A percentile compares a stretch with the other conserved stretches of the same genome.
Conservation (phyloP, 1,139 yeast genomes). For the Zygoascus meyerae region DNA sequence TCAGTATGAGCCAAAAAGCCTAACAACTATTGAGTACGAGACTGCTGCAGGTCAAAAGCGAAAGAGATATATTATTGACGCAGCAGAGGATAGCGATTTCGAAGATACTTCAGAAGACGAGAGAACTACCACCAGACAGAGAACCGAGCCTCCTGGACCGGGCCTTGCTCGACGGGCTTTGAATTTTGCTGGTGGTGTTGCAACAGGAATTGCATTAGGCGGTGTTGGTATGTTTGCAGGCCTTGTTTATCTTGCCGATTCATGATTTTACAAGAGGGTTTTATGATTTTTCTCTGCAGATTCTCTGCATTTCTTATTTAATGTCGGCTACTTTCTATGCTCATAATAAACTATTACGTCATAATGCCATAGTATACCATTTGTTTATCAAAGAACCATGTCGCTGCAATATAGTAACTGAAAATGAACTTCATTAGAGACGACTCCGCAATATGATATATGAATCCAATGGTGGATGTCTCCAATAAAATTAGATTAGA, state of each 20-base stretch:
- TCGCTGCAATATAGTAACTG: too few relatives aligned
- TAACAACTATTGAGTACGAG: not conserved
- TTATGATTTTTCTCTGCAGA: not conserved
- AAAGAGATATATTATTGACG: not conserved
- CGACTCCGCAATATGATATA: too few relatives aligned
- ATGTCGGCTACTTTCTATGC: not conserved
- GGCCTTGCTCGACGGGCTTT: constrained; percentile 1
- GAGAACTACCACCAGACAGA: not conserved
- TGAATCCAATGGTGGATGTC: too few relatives aligned
- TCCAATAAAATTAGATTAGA: too few relatives aligned
- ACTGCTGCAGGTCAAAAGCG: not conserved
- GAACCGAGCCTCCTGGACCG: not conserved
- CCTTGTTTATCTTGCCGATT: constrained; percentile 1
- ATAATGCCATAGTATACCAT: too few relatives aligned
- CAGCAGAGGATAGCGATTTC: not conserved
- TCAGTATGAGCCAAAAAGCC: not conserved
- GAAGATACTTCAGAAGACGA: not conserved
- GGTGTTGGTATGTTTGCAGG: constrained; percentile 6
- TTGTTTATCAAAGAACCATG: too few relatives aligned
- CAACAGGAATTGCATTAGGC: constrained; percentile 7
- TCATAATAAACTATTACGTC: not conserved
- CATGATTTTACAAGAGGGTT: not conserved
- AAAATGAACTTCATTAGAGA: too few relatives aligned
- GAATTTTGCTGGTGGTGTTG: constrained; percentile 5
- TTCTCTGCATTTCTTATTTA: not conserved